Percentiles rank a stretch among this genome's conserved stretches.
These are phyloP conservation scores for Monilinia fructicola DNA, from an alignment of 2,329 filamentous ascomycete genomes.

Conservation along the genomic window DNA sequence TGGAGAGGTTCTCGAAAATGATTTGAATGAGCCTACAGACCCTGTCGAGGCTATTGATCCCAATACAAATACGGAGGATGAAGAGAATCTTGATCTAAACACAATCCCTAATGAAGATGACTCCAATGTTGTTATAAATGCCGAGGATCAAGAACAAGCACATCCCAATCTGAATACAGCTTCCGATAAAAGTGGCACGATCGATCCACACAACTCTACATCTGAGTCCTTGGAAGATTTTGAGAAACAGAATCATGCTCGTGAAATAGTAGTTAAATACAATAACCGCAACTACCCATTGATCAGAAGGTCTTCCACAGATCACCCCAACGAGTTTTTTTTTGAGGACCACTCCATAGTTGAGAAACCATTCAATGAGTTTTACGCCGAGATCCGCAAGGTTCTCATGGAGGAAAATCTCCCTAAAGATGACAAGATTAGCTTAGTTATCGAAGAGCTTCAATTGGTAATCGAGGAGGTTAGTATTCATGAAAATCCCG, in stretches of 20 bases:
- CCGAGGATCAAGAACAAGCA: constrained; percentile 5
- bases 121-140: background rate
- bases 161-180: background rate
- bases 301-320: constrained; percentile 31
- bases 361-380: constrained; percentile 51
- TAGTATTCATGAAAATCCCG: constrained; percentile 36
- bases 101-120: background rate
- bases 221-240: constrained; percentile 11
- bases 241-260: constrained; percentile 2
- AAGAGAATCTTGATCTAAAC: background rate
- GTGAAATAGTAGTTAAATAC: constrained; percentile 22
- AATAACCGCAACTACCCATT: constrained; percentile 21
- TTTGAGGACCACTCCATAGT: constrained; percentile 55
- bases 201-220: background rate
- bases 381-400: constrained; percentile 57
- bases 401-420: constrained; percentile 54
- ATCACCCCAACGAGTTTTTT: constrained; percentile 55
- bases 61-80: constrained; percentile 9
- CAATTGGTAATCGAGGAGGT: constrained; percentile 59
- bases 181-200: background rate
- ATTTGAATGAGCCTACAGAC: constrained; percentile 3
- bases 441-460: constrained; percentile 54
- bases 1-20: background rate
- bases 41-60: background rate
- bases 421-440: constrained; percentile 55